phyloP scores from a whole-genome alignment of 1,284 basidiomycete genomes.

The Somion occarium region DNA sequence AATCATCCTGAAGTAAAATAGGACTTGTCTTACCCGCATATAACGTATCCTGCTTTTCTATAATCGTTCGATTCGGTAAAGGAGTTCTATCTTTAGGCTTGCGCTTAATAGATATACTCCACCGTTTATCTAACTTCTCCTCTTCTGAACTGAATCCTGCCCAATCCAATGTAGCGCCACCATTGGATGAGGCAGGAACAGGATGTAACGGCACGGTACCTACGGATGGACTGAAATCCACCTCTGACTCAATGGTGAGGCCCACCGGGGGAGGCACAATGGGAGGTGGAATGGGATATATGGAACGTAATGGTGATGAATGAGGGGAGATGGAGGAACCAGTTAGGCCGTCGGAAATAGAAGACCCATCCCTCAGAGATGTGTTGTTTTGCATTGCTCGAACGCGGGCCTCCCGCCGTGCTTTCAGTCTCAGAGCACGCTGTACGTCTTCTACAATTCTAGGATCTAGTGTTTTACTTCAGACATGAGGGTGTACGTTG shows the following conservation, averaged over 20 bases:
- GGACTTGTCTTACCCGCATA: constrained; percentile 21
- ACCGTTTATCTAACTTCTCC: constrained; percentile 52
- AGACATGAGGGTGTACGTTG: not conserved
- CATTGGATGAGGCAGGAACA: constrained; percentile 60
- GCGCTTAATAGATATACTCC: constrained; percentile 56
- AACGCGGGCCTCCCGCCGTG: constrained; percentile 62
- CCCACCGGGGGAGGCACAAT: constrained; percentile 13
- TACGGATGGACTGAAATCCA: constrained; percentile 71
- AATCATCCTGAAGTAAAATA: too few relatives aligned
- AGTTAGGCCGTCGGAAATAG: constrained; percentile 19
- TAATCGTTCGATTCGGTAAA: constrained; percentile 30
- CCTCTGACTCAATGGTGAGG: constrained; percentile 36
- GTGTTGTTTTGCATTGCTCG: constrained; percentile 30
- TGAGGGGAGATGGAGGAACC: constrained; percentile 32
- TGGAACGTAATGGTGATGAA: constrained; percentile 30
- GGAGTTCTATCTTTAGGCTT: constrained; percentile 52
- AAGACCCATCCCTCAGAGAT: constrained; percentile 18
- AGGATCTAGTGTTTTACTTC: constrained; percentile 43
- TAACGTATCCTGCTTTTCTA: constrained; percentile 29
- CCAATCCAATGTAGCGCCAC: constrained; percentile 70
- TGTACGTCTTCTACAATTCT: constrained; percentile 72
- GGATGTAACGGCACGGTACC: constrained; percentile 41
- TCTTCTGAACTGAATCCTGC: constrained; percentile 45
- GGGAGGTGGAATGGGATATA: constrained; percentile 8
- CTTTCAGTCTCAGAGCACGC: constrained; percentile 63